Conservation (phyloP, 305 asterid genomes). For the Fraxinus platypoda region DNA sequence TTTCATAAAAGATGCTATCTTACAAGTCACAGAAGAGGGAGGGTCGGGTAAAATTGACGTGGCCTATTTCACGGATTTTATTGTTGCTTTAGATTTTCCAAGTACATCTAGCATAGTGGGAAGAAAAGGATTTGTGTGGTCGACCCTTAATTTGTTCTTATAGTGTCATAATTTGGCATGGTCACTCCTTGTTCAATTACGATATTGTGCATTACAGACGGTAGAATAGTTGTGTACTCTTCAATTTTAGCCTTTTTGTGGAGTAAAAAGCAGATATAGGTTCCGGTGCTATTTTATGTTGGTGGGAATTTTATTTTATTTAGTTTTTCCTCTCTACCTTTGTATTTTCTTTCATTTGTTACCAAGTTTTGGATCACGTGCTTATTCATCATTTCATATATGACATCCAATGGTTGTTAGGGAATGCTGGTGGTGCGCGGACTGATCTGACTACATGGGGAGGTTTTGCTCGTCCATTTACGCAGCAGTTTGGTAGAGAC, state of each 20-base stretch:
- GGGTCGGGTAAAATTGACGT: not conserved
- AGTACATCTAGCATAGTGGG: not conserved
- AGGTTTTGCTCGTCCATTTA: conserved; percentile 28
- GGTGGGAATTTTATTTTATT: not conserved
- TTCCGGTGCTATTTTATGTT: not conserved
- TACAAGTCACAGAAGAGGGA: not conserved
- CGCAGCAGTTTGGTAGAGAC: conserved; percentile 8
- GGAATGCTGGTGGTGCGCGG: conserved; percentile 13
- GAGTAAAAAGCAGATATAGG: not conserved
- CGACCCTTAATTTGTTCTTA: not conserved
- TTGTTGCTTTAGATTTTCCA: not conserved
- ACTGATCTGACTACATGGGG: conserved; percentile 26
- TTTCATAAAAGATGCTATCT: not conserved
- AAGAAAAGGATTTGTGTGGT: not conserved
- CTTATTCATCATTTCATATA: not conserved
- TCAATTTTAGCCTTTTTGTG: not conserved
- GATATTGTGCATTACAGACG: not conserved
- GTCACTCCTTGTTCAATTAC: too few species aligned
- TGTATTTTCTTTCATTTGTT: not conserved
- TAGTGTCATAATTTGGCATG: not conserved
- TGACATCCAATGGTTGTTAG: conserved; percentile 22
- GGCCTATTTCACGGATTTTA: not conserved
- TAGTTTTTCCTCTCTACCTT: not conserved
- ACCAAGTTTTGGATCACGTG: not conserved
- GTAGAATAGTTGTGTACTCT: not conserved